phyloP scores from a whole-genome alignment of 345 rosid species.

The Hibiscus mutabilis region DNA sequence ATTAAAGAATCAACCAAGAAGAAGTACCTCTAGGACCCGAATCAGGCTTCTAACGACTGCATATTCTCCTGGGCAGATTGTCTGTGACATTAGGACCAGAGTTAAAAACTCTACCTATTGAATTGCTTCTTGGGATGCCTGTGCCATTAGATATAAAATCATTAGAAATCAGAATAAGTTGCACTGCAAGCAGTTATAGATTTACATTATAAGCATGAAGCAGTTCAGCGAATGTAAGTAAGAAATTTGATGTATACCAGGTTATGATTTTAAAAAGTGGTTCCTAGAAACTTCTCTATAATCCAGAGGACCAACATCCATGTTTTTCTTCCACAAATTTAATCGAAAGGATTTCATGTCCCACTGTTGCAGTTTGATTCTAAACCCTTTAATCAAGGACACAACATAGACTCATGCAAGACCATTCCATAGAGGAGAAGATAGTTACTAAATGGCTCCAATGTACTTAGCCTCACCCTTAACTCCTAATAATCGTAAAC shows the following conservation, averaged over 20 bases:
- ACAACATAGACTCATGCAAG: not conserved
- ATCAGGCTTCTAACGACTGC: slow-evolving; percentile 86
- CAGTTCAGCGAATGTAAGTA: not conserved
- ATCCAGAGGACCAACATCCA: too few relatives aligned
- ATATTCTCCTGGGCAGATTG: slow-evolving; percentile 82
- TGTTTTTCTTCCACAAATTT: not conserved
- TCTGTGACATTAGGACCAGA: slow-evolving; percentile 52
- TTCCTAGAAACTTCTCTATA: not conserved
- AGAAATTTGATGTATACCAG: not conserved
- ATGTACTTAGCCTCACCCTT: not conserved
- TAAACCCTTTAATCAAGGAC: not conserved
- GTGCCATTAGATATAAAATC: slow-evolving; percentile 13
- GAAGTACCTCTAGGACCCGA: slow-evolving; percentile 82
- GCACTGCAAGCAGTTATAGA: not conserved
- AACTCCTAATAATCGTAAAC: not conserved
- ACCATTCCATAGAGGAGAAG: not conserved
- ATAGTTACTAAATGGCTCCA: not conserved
- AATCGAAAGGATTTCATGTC: not conserved
- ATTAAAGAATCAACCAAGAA: slow-evolving; percentile 14
- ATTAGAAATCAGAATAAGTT: not conserved
- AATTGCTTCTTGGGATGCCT: slow-evolving; percentile 79
- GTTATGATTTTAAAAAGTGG: not conserved
- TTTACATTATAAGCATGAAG: not conserved
- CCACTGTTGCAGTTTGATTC: not conserved
- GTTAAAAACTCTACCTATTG: slow-evolving; percentile 74